Conservation (phyloP, 1,139 yeast species). For the Candida sojae region DNA sequence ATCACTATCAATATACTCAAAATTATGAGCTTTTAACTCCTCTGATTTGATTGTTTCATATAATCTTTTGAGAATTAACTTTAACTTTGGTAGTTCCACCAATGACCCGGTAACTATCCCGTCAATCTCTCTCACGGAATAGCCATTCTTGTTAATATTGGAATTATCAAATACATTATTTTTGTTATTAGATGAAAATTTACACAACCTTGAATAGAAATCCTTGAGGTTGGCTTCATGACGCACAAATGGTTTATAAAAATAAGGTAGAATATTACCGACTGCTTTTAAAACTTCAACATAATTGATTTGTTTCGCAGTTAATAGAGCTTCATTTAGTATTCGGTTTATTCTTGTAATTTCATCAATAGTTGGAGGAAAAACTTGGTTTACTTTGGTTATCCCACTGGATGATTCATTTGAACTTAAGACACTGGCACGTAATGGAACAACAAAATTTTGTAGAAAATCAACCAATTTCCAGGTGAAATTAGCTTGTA, state of each 20-base stretch:
- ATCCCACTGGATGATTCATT: slow-evolving; percentile 48
- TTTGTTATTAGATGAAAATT: slow-evolving; percentile 47
- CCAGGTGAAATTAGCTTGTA: slow-evolving; percentile 75
- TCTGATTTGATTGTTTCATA: slow-evolving; percentile 25
- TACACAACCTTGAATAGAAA: slow-evolving; percentile 45
- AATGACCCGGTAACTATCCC: slow-evolving; percentile 69
- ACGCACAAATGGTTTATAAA: slow-evolving; percentile 87
- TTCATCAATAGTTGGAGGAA: slow-evolving; percentile 96
- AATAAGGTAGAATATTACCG: slow-evolving; percentile 80
- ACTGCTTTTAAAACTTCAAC: slow-evolving; percentile 76
- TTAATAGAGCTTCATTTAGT: slow-evolving; percentile 69
- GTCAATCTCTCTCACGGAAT: slow-evolving; percentile 63
- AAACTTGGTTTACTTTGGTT: slow-evolving; percentile 67
- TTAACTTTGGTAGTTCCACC: slow-evolving; percentile 65
- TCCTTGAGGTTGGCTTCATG: slow-evolving; percentile 74
- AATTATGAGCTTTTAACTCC: slow-evolving; percentile 16
- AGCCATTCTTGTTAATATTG: slow-evolving; percentile 34
- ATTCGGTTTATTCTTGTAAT: slow-evolving; percentile 86
- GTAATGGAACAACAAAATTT: slow-evolving; percentile 74
- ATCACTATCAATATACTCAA: slow-evolving; percentile 13
- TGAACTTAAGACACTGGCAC: slow-evolving; percentile 61
- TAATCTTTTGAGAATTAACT: slow-evolving; percentile 65
- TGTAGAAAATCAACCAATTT: slow-evolving; percentile 74
- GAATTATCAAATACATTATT: slow-evolving; percentile 37
- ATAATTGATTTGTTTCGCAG: slow-evolving; percentile 69